Conservation (phyloP, 768 basidiomycete genomes). For the Tephrocybe sp. region DNA sequence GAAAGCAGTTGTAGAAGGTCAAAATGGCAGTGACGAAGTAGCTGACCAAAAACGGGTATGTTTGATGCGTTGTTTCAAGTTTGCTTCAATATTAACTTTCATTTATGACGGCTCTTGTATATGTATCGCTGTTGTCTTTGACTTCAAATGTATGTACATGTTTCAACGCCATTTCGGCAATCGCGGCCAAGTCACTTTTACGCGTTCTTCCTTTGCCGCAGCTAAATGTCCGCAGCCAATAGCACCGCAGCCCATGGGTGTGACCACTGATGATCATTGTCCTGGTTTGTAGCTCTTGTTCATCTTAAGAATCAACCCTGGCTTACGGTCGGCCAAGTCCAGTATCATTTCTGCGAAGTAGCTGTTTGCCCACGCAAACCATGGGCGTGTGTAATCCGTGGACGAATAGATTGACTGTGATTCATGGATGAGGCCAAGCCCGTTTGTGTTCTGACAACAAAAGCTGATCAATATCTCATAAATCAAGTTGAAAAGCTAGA, state of each 20-base stretch:
- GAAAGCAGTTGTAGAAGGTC: not conserved
- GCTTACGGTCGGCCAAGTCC: conserved; percentile 74
- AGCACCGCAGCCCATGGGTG: conserved; percentile 3
- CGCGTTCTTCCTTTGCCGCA: too few relatives aligned
- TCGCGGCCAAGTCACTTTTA: not conserved
- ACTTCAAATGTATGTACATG: not conserved
- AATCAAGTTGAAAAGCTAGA: not conserved
- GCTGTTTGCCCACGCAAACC: conserved; percentile 86
- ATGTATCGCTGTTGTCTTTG: too few relatives aligned
- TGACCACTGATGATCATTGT: conserved; percentile 23
- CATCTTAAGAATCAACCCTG: conserved; percentile 60
- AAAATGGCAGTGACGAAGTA: not conserved
- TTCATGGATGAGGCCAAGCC: conserved; percentile 79
- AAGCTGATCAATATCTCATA: conserved; percentile 2
- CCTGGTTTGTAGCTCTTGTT: conserved; percentile 59
- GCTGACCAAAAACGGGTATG: not conserved
- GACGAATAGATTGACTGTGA: conserved; percentile 62
- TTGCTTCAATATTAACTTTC: not conserved
- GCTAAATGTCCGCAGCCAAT: conserved; percentile 5
- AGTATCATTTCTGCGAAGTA: conserved; percentile 84
- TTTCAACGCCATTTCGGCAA: not conserved
- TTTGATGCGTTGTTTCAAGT: not conserved
- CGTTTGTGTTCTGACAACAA: conserved; percentile 59
- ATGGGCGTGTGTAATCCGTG: conserved; percentile 62
- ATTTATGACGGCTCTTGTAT: not conserved